Conservation (phyloP, 768 basidiomycete genomes). For the Trametes elegans region DNA sequence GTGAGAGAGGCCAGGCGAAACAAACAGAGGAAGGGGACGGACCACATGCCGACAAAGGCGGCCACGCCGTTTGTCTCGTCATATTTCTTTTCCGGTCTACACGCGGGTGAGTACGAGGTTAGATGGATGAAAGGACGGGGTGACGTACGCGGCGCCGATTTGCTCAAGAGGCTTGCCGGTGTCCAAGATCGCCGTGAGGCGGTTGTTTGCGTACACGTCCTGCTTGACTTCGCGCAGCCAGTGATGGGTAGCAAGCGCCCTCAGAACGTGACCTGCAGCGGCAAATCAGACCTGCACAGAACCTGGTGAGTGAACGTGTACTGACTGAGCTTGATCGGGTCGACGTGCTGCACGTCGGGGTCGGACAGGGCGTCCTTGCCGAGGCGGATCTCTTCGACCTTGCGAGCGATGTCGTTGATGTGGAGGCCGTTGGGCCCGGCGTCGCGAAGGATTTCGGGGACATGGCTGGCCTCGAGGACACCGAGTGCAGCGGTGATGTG, state of each 20-base stretch:
- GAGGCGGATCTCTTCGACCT: constrained; percentile 31
- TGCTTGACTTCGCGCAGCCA: constrained; percentile 21
- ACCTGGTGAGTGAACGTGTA: background rate
- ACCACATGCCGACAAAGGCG: background rate
- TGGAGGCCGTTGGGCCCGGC: constrained; percentile 54
- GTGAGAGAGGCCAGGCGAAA: background rate
- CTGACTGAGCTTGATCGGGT: constrained; percentile 50
- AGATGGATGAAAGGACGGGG: background rate
- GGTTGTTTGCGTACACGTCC: constrained; percentile 21
- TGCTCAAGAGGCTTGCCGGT: constrained; percentile 11
- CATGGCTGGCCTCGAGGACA: constrained; percentile 69
- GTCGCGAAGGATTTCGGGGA: constrained; percentile 68
- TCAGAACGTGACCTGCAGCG: constrained; percentile 6
- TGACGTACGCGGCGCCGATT: constrained; percentile 1
- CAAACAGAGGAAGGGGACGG: background rate
- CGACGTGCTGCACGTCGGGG: constrained; percentile 9
- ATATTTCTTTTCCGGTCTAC: constrained; percentile 1
- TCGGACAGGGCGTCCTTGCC: constrained; percentile 9
- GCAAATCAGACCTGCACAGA: constrained; percentile 1
- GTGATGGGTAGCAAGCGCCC: constrained; percentile 21
- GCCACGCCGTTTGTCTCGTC: background rate
- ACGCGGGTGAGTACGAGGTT: background rate
- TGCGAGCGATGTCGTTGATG: constrained; percentile 37
- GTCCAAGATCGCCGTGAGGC: constrained; percentile 13
- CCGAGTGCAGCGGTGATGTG: constrained; percentile 73